Evolutionary conservation across 768 basidiomycete species (phyloP), one percentile per base, ranked within the genome.

Genomic region (Rhizopogon salebrosus): DNA sequence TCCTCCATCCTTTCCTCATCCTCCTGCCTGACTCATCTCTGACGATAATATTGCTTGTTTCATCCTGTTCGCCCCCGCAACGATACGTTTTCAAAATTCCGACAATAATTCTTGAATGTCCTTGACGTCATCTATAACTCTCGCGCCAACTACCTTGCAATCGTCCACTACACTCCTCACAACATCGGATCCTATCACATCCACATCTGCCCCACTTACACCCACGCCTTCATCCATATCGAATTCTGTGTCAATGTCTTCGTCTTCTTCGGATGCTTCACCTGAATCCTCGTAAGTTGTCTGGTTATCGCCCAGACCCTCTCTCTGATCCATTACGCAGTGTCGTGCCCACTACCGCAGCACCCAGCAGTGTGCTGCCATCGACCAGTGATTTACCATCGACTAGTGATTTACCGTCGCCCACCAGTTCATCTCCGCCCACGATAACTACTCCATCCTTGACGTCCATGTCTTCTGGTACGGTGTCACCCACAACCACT

Each of bases 231-330:
- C n/a, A n/a, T 54, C 59, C 22, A 43, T 42, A 26, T 48, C 56
- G 42, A 40, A 45, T 54, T 31, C 62, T 43, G 48, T 55, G 27
- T 40, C 57, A 40, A 54, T 43, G 11, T 54, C 57, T 13, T 37
- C 57, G 41, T 51, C 35, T 41, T 56, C 55, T 26, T 10, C 50
- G 38, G 54, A 58, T 26, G 48, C 61, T 37, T 50, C 51, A 23
- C n/a, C n/a, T n/a, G n/a, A n/a, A n/a, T 49, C 59, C 41, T 54
- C 52, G 67, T 70, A 53, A 63, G 69, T 50, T 26, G 31, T 37
- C 23, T 31, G 26, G 20, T 38, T 45, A 43, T 24, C 18, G 27
- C 57, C 22, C 48, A 37, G 55, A 51, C 20, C 2, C 31, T 16
- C 18, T 13, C 20, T 13, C 34, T 57, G 52, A 69, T 53, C 42